Conservation (phyloP, 345 rosid species). For the Arabis hirsuta region DNA sequence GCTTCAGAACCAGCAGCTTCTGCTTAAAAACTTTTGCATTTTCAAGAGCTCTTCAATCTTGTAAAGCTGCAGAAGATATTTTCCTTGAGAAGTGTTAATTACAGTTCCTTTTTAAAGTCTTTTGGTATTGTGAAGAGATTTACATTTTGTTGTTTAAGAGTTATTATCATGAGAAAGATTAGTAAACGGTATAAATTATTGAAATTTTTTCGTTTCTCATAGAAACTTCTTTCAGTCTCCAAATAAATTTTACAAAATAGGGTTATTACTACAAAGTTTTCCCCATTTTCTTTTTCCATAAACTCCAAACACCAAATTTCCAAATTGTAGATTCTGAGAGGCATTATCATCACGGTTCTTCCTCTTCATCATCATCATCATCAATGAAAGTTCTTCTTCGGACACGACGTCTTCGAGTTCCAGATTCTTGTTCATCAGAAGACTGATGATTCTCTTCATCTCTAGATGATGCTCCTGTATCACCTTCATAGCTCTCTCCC, state of each 20-base stretch:
- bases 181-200: constrained; percentile 20
- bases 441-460: constrained; percentile 58
- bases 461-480: constrained; percentile 67
- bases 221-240: constrained; percentile 20
- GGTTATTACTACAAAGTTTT: constrained; percentile 39
- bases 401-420: constrained; percentile 35
- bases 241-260: constrained; percentile 33
- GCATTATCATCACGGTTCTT: constrained; percentile 30
- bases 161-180: background rate
- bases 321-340: constrained; percentile 15
- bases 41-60: constrained; percentile 25
- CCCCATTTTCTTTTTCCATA: constrained; percentile 23
- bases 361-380: constrained; percentile 37
- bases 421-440: constrained; percentile 45
- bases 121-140: constrained; percentile 12
- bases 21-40: constrained; percentile 42
- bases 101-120: background rate
- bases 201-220: constrained; percentile 17
- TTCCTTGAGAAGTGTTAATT: constrained; percentile 11
- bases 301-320: constrained; percentile 9
- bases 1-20: constrained; percentile 54
- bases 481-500: constrained; percentile 89
- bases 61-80: constrained; percentile 35
- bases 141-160: background rate
- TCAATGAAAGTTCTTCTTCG: constrained; percentile 40